A percentile compares a stretch with the other conserved stretches of the same genome.
Evolutionary conservation across 2,329 filamentous ascomycete species (phyloP).

Genomic region (Xylaria sp.): DNA sequence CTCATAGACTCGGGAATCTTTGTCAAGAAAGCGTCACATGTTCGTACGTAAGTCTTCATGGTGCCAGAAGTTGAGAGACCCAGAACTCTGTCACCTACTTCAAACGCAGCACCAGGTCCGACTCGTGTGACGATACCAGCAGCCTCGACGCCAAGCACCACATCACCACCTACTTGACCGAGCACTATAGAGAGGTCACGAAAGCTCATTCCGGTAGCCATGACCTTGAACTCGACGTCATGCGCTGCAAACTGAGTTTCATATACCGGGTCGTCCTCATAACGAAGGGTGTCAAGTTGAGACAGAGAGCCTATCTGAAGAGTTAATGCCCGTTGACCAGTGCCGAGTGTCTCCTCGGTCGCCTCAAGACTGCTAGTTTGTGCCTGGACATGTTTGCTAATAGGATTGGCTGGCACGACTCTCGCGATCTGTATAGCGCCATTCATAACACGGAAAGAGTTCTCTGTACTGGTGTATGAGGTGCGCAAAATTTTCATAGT

Average conservation of each 20-base stretch:
- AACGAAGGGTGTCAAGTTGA: slow-evolving; percentile 39
- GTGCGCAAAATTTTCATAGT: slow-evolving; percentile 22
- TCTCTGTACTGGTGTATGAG: slow-evolving; percentile 26
- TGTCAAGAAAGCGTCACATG: slow-evolving; percentile 34
- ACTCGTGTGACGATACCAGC: slow-evolving; percentile 39
- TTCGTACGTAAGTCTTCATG: slow-evolving; percentile 40
- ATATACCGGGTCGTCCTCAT: slow-evolving; percentile 36
- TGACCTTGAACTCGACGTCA: slow-evolving; percentile 42
- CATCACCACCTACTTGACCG: slow-evolving; percentile 30
- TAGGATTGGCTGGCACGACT: slow-evolving; percentile 35
- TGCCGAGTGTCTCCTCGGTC: slow-evolving; percentile 14
- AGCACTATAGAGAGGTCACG: slow-evolving; percentile 34
- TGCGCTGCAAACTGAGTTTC: slow-evolving; percentile 26
- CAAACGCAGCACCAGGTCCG: slow-evolving; percentile 31
- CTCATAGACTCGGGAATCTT: slow-evolving; percentile 35
- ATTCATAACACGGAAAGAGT: slow-evolving; percentile 33
- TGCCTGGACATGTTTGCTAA: slow-evolving; percentile 36
- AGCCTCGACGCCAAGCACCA: slow-evolving; percentile 35
- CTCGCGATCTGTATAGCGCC: slow-evolving; percentile 30
- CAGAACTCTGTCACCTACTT: slow-evolving; percentile 39
- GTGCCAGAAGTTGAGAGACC: slow-evolving; percentile 38
- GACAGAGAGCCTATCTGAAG: slow-evolving; percentile 35
- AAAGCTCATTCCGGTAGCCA: slow-evolving; percentile 38
- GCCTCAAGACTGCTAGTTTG: slow-evolving; percentile 11
- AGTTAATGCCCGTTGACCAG: slow-evolving; percentile 8